Conservation (phyloP, 345 rosid species). For the Brassica nigra region DNA sequence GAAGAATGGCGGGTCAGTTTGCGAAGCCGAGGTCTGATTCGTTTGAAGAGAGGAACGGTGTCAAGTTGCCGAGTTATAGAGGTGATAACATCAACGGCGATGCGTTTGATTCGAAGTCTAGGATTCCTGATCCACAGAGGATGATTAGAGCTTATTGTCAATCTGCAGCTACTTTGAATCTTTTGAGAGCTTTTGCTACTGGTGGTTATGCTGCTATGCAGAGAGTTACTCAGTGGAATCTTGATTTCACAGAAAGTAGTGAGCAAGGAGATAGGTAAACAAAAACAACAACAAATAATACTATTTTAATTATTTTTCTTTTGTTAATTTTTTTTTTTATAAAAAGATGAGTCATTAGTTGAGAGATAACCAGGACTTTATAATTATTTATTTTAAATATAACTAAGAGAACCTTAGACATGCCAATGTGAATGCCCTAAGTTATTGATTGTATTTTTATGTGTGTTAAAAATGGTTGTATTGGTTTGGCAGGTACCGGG, state of each 20-base stretch:
- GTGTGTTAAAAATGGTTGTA: background rate
- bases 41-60: background rate
- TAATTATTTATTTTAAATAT: background rate
- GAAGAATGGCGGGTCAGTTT: background rate
- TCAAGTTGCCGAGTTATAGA: background rate
- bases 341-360: background rate
- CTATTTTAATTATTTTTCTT: background rate
- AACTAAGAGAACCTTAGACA: background rate
- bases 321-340: background rate
- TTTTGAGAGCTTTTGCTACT: conserved; percentile 1
- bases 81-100: background rate
- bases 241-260: background rate
- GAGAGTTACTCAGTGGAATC: background rate
- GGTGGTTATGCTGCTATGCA: conserved; percentile 1
- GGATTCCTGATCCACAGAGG: conserved; percentile 1
- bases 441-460: background rate
- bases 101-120: background rate
- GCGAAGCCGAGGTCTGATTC: background rate
- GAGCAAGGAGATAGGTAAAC: background rate
- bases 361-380: background rate
- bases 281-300: background rate
- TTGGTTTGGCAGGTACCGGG: background rate
- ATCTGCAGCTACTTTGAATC: background rate
- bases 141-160: background rate
- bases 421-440: background rate